phyloP scores from a whole-genome alignment of 495 filamentous ascomycete species.

The Aspergillus coremiiformis region DNA sequence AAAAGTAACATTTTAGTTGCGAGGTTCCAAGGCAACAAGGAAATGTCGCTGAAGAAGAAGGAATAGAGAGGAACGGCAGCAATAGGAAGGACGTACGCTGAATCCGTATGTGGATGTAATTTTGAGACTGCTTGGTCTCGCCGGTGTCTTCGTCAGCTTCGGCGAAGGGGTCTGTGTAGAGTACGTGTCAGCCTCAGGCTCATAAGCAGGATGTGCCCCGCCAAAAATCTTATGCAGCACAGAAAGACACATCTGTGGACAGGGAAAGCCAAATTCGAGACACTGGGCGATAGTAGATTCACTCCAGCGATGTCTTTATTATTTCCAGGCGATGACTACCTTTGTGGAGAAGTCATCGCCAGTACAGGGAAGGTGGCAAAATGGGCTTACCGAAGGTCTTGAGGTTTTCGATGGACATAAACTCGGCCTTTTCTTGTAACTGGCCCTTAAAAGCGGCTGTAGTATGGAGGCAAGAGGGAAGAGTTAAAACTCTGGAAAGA shows the following conservation, averaged over 20 bases:
- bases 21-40: constrained; percentile 7
- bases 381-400: constrained; percentile 87
- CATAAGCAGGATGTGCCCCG: constrained; percentile 32
- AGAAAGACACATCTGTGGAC: neutral
- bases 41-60: too few species aligned
- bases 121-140: constrained; percentile 86
- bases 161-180: constrained; percentile 91
- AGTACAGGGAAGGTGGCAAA: constrained; percentile 25
- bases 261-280: neutral
- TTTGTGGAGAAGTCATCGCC: neutral
- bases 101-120: constrained; percentile 99
- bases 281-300: neutral
- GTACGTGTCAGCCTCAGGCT: constrained; percentile 32
- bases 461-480: constrained; percentile 25
- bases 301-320: neutral
- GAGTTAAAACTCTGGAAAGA: constrained; percentile 20
- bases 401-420: constrained; percentile 99
- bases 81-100: constrained; percentile 66
- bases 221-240: constrained; percentile 16
- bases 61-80: neutral
- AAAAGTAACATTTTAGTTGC: constrained; percentile 17
- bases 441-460: constrained; percentile 39
- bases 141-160: constrained; percentile 99
- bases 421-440: constrained; percentile 53
- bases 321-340: neutral